Conservation (phyloP, 1,284 basidiomycete species). For the Sutorius eximius region DNA sequence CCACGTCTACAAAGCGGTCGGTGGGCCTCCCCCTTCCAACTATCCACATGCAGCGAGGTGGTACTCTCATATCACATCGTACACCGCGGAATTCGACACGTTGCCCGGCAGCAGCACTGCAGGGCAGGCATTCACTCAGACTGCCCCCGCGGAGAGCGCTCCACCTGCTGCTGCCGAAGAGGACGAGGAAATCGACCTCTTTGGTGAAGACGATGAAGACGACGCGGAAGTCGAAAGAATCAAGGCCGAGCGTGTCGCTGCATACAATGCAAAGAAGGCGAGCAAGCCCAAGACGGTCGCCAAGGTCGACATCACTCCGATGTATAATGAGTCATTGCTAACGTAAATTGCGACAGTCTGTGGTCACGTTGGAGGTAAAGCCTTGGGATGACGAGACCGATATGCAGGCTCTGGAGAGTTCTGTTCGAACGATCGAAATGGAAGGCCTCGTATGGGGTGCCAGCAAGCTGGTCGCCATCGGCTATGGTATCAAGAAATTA, state of each 20-base stretch:
- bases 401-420: conserved; percentile 83
- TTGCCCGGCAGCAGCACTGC: conserved; percentile 86
- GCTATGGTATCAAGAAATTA: conserved; percentile 90
- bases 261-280: conserved; percentile 93
- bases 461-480: conserved; percentile 90
- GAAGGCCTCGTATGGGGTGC: conserved; percentile 95
- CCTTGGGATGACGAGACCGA: conserved; percentile 99
- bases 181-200: conserved; percentile 92
- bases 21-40: conserved; percentile 62
- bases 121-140: conserved; percentile 69
- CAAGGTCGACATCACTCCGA: conserved; percentile 60
- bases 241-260: conserved; percentile 95
- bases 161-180: conserved; percentile 71
- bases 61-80: conserved; percentile 94
- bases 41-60: conserved; percentile 87
- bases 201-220: conserved; percentile 89
- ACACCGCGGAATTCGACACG: conserved; percentile 72
- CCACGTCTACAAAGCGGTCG: conserved; percentile 82
- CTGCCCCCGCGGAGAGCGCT: conserved; percentile 42
- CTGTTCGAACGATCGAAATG: conserved; percentile 85
- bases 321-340: conserved; percentile 3
- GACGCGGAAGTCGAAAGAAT: conserved; percentile 92
- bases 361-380: conserved; percentile 96
- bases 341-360: conserved; percentile 56
- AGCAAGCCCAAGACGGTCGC: conserved; percentile 86